Evolutionary conservation across 371 early-diverging fungal species (phyloP), one percentile per base, ranked within the genome.

Genomic region (Mucor mucedo): DNA sequence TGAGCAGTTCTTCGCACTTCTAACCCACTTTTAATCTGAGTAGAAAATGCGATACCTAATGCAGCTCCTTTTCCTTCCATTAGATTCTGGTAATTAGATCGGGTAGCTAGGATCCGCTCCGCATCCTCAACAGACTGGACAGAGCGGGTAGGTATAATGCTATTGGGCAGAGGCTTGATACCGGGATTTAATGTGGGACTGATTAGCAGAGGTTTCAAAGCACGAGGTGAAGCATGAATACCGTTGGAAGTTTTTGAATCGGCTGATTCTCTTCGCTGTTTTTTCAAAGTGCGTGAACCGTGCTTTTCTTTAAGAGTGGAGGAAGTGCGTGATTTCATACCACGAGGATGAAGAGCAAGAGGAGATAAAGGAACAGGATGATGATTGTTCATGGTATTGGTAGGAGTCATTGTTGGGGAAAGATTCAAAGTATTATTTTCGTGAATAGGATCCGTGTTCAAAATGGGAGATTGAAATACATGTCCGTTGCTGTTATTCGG

Each of bases 51-150:
- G 6, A 94, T 83, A 1, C 94, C 93, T 0, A 93, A 70, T 0
- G 84, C 83, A 21, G 89, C 90, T 14, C 89, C 88, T 60, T 92
- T 88, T 11, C 94, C 95, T 60, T 92, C 91, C 62, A 91, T 77
- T 5, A 93, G 80, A 63, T 92, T 91, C 56, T 92, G 93, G 73
- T 94, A 95, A 61, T 95, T 95, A 69, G 92, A 91, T 60, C 88
- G 88, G 6, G 90, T 85, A 9, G 94, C 89, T 38, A 95, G 74
- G 41, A 78, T 79, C 35, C 65, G 73, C 35, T 79, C 83, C 4
- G 78, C 83, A 47, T 79, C 82, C 21, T 76, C 72, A 0, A 66
- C 55, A 4, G 70, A 58, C 38, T 47, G 28, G 29, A 53, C 33
- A 40, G 44, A 21, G n/a, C 38, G 38, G 13, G 40, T 2, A 16